Evolutionary conservation across 495 filamentous ascomycete species (phyloP).

Genomic region (Beverwykella pulmonaria): DNA sequence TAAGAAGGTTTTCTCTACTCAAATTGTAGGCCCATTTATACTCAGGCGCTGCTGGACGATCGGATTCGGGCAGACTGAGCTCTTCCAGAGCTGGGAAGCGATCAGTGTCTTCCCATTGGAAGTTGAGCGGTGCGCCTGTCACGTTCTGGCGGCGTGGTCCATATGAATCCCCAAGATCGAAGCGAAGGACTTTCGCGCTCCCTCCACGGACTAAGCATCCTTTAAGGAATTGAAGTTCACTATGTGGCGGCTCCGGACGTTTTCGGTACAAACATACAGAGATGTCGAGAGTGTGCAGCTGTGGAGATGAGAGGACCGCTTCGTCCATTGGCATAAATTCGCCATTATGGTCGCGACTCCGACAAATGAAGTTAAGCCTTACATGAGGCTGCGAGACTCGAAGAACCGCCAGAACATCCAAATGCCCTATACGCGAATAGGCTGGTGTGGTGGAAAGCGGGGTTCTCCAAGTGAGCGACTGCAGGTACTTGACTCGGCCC

Average conservation of each 20-base stretch:
- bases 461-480: constrained; percentile 2
- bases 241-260: not conserved
- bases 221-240: constrained; percentile 1
- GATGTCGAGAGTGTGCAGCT: not conserved
- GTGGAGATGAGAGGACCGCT: not conserved
- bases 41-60: not conserved
- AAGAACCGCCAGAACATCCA: not conserved
- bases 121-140: not conserved
- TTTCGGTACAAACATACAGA: not conserved
- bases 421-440: not conserved
- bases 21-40: not conserved
- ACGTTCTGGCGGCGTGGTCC: not conserved
- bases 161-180: not conserved
- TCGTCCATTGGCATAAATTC: not conserved
- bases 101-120: not conserved
- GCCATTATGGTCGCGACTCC: not conserved
- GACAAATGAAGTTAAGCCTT: not conserved
- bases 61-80: not conserved
- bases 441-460: not conserved
- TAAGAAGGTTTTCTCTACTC: not conserved
- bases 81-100: constrained; percentile 3
- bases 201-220: not conserved
- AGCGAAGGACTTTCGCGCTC: not conserved
- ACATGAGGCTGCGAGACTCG: not conserved
- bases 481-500: not conserved